Evolutionary conservation across 2,329 filamentous ascomycete species (phyloP), one percentile per base, ranked within the genome.

Genomic region (Pestalotiopsis sp.): DNA sequence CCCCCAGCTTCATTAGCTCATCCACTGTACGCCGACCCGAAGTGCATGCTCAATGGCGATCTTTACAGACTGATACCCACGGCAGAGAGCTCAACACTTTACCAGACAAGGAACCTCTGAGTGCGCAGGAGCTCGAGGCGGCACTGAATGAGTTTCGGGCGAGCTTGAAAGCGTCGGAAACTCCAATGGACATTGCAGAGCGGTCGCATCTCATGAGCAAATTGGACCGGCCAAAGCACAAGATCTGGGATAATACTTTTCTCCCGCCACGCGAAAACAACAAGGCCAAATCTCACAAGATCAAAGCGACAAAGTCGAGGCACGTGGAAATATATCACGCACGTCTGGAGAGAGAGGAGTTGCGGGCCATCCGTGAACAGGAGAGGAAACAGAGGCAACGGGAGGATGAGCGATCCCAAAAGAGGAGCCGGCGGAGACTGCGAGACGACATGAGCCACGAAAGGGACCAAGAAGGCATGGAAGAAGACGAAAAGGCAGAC

Each of bases 211-310:
- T 25, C 20, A 13, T 17, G 38, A 38, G 31, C 3, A 27, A 39
- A 11, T 39, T 7, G 4, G 61, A 64, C 13, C 36, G 39, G 11
- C 38, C 38, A 52, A 45, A 64, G 12, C 20, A 45, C 45, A 56
- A 58, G 63, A 13, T 66, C 4, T 66, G 63, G 63, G 63, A 66
- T 49, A 45, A 45, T 11, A 66, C 63, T 52, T 64, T 64, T 20
- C n/a, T 64, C 14, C 38, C 38, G 20, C 61, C 61, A n/a, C 45
- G 14, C 45, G 45, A 52, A 20, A 52, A 17, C 38, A 45, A 45
- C 3, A 23, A 49, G 13, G 61, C 27, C 4, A 25, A 45, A 12
- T 5, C 11, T 6, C 36, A 64, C 7, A 45, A 31, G 38, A 13
- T 13, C 13, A 64, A 27, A 12, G 20, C 25, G 5, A 7, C 12